Conservation (phyloP, 306 rosid genomes). For the Rosa multiflora region DNA sequence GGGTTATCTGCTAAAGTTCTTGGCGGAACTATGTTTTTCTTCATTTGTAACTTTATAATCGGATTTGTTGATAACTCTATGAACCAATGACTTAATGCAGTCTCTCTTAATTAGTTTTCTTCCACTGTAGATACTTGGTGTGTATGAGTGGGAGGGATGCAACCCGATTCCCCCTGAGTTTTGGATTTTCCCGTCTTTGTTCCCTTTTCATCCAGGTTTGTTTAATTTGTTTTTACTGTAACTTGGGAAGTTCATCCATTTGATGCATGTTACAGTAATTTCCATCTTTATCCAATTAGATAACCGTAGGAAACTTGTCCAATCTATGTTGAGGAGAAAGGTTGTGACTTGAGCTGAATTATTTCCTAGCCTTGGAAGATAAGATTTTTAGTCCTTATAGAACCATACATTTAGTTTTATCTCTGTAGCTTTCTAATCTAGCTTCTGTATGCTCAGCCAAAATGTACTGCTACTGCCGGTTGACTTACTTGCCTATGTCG, state of each 20-base stretch:
- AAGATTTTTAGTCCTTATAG: no score
- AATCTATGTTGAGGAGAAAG: background rate
- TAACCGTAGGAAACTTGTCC: background rate
- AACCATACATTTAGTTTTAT: background rate
- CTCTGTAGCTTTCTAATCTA: background rate
- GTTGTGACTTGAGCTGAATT: no score
- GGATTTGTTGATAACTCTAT: no score
- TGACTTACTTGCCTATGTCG: conserved; percentile 71
- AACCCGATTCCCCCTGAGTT: conserved; percentile 78
- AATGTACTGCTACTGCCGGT: conserved; percentile 68
- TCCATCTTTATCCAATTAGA: background rate
- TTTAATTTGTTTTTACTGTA: background rate
- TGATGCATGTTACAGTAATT: no score
- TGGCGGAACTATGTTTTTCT: no score
- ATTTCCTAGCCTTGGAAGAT: background rate
- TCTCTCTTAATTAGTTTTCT: background rate
- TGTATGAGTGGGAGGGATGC: conserved; percentile 2
- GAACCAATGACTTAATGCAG: background rate
- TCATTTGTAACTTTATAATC: no score
- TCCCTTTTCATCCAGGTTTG: conserved; percentile 59
- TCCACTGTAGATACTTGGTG: no score
- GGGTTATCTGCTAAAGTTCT: no score
- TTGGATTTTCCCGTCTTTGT: conserved; percentile 64
- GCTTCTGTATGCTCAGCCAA: conserved; percentile 43
- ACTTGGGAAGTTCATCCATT: background rate